A percentile compares a stretch with the other conserved stretches of the same genome.
Evolutionary conservation across 805 yeast genomes (phyloP).

Genomic region (Torulaspora quercuum): DNA sequence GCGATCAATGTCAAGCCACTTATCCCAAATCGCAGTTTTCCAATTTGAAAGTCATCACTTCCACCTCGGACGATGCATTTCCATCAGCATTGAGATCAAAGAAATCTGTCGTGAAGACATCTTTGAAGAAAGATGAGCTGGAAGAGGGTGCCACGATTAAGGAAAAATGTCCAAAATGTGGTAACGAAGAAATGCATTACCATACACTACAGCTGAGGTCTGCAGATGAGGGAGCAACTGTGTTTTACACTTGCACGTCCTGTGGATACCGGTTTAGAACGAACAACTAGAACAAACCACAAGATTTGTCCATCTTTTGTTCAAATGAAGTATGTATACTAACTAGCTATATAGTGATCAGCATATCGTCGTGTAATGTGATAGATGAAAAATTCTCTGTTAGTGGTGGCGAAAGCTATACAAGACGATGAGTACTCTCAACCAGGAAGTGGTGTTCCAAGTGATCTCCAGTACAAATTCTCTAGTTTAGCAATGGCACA

Average conservation of each 20-base stretch:
- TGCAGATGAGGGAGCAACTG: constrained; percentile 99
- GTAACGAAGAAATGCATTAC: constrained; percentile 96
- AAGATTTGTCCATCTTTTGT: too few relatives aligned
- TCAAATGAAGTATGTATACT: background rate
- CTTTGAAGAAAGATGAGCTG: constrained; percentile 67
- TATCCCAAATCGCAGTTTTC: constrained; percentile 50
- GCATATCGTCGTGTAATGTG: constrained; percentile 5
- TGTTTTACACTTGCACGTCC: constrained; percentile 89
- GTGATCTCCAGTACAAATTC: too few relatives aligned
- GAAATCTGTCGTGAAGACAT: constrained; percentile 86
- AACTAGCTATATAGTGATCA: background rate
- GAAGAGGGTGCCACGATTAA: constrained; percentile 96
- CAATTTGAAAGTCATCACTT: constrained; percentile 79
- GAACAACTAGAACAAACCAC: constrained; percentile 58
- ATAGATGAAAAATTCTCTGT: constrained; percentile 6
- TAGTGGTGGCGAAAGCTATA: constrained; percentile 7
- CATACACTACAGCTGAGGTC: constrained; percentile 95
- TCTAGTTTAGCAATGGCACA: constrained; percentile 33
- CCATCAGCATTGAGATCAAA: constrained; percentile 81
- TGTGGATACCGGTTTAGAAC: constrained; percentile 95
- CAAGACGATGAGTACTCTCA: too few relatives aligned
- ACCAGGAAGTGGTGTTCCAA: too few relatives aligned
- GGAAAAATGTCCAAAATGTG: constrained; percentile 98
- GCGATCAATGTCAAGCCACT: constrained; percentile 48
- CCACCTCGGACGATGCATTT: constrained; percentile 88